phyloP scores from a whole-genome alignment of 768 basidiomycete species.

The Asterophora lycoperdoides region DNA sequence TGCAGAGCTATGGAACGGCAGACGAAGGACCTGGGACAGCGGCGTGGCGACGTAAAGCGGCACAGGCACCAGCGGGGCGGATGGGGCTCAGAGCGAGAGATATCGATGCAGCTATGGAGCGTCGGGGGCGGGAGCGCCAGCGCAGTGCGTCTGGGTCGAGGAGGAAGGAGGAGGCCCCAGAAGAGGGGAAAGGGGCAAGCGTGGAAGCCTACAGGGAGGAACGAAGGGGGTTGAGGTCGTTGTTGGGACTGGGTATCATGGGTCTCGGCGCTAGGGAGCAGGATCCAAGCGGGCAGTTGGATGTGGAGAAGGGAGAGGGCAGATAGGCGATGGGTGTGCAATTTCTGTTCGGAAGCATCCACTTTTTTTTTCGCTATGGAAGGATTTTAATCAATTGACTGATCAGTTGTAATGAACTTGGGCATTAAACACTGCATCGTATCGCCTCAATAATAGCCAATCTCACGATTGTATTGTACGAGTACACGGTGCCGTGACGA shows the following conservation, averaged over 20 bases:
- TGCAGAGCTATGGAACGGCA: slow-evolving; percentile 51
- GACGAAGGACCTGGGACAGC: slow-evolving; percentile 3
- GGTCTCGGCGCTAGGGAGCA: slow-evolving; percentile 10
- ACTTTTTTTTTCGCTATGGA: too few species aligned
- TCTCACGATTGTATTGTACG: too few species aligned
- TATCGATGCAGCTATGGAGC: slow-evolving; percentile 20
- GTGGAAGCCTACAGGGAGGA: neutral
- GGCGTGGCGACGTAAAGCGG: slow-evolving; percentile 8
- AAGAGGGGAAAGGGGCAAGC: slow-evolving; percentile 1
- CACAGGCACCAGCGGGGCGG: neutral
- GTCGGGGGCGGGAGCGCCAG: slow-evolving; percentile 26
- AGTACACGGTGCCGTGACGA: too few species aligned
- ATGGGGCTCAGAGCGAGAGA: slow-evolving; percentile 7
- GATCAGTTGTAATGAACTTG: too few species aligned
- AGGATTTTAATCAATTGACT: too few species aligned
- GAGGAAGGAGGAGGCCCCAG: slow-evolving; percentile 12
- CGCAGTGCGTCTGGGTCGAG: slow-evolving; percentile 11
- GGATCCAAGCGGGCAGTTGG: slow-evolving; percentile 8
- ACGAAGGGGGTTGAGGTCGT: slow-evolving; percentile 8
- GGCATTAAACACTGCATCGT: too few species aligned
- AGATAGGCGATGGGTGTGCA: too few species aligned
- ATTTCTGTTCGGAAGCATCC: too few species aligned
- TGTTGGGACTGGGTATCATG: slow-evolving; percentile 15
- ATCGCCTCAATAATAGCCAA: too few species aligned
- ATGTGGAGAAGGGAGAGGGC: slow-evolving; percentile 11